Evolutionary conservation across 306 rosid species (phyloP).

Genomic region (Comarum palustre): DNA sequence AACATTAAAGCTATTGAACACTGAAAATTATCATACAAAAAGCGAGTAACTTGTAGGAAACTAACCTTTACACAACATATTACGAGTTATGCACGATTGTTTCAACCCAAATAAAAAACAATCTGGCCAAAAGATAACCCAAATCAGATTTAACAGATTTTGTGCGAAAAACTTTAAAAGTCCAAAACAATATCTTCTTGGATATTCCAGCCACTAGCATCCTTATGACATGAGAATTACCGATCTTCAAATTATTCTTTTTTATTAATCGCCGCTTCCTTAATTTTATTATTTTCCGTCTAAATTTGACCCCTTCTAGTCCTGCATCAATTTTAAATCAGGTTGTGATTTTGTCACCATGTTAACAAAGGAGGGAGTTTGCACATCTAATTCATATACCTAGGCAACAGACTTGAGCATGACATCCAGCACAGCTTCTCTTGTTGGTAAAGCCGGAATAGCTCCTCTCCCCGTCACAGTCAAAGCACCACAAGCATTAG

Average conservation of each 20-base stretch:
- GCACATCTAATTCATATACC: conserved; percentile 17
- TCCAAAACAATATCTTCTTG: too few species aligned
- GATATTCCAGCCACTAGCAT: too few species aligned
- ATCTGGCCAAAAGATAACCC: too few species aligned
- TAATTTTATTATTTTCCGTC: too few species aligned
- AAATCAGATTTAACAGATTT: too few species aligned
- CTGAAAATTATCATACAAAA: neutral
- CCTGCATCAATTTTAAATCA: neutral
- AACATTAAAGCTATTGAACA: neutral
- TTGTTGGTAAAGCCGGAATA: conserved; percentile 86
- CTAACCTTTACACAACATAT: neutral
- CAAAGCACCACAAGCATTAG: conserved; percentile 90
- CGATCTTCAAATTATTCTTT: too few species aligned
- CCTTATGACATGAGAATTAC: too few species aligned
- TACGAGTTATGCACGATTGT: neutral
- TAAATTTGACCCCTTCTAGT: too few species aligned
- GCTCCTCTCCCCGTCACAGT: conserved; percentile 96
- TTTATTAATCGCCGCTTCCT: too few species aligned
- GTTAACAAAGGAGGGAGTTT: conserved; percentile 21
- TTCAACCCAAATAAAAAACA: too few species aligned
- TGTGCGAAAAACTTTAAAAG: too few species aligned
- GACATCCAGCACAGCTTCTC: conserved; percentile 64
- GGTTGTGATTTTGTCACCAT: conserved; percentile 3
- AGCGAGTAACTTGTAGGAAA: neutral
- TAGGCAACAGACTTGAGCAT: conserved; percentile 51